These are phyloP conservation scores for Piloderma croceum DNA, from an alignment of 768 basidiomycete genomes.

Conservation along the genomic window DNA sequence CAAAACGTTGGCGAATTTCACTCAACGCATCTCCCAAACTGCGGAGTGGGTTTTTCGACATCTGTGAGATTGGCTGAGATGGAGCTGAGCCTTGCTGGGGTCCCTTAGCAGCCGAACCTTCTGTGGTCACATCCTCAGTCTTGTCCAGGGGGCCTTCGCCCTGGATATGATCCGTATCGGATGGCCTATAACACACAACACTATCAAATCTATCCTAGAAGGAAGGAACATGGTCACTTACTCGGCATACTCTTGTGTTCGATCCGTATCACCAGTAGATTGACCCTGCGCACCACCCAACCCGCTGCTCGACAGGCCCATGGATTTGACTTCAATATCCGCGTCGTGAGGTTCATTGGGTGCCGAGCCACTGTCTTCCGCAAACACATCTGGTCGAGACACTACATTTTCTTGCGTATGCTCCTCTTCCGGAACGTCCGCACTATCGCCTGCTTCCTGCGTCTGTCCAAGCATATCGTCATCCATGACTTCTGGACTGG, in stretches of 20 bases:
- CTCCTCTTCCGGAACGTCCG: slow-evolving; percentile 24
- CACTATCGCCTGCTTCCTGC: slow-evolving; percentile 24
- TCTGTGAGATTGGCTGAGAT: slow-evolving; percentile 34
- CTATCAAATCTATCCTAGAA: no score
- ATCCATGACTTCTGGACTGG: slow-evolving; percentile 7
- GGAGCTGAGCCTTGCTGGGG: slow-evolving; percentile 40
- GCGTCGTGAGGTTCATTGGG: slow-evolving; percentile 18
- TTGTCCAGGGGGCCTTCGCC: no score
- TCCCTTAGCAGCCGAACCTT: slow-evolving; percentile 36
- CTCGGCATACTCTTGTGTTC: background rate
- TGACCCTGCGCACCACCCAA: background rate
- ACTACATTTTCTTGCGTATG: slow-evolving; percentile 28
- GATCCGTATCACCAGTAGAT: background rate
- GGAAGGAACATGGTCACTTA: no score
- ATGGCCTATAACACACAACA: no score
- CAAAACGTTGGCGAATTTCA: slow-evolving; percentile 77
- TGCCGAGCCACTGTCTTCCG: slow-evolving; percentile 36
- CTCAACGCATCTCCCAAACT: slow-evolving; percentile 79
- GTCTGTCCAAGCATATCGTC: slow-evolving; percentile 20
- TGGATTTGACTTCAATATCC: background rate
- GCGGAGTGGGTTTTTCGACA: slow-evolving; percentile 54
- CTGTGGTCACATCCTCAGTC: slow-evolving; percentile 17
- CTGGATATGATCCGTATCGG: no score
- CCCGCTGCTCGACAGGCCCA: background rate
- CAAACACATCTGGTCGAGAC: slow-evolving; percentile 39